These are phyloP conservation scores for Hemerocallis citrina DNA, from an alignment of 106 monocot genomes.

Conservation along the genomic window DNA sequence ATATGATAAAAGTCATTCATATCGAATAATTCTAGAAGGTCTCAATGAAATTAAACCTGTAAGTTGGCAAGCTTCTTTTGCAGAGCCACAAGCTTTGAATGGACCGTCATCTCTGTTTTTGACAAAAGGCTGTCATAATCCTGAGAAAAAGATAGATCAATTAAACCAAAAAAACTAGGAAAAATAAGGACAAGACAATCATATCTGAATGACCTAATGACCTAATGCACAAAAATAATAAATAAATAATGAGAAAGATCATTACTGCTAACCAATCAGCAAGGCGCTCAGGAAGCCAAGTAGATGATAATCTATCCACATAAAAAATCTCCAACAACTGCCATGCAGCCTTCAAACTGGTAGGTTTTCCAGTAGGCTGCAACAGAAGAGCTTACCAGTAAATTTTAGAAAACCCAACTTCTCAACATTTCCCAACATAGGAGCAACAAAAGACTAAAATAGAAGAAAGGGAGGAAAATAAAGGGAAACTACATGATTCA, in stretches of 20 bases:
- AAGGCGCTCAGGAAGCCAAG: slow-evolving; percentile 83
- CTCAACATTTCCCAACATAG: not conserved
- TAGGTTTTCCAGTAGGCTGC: slow-evolving; percentile 45
- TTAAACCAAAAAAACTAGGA: not conserved
- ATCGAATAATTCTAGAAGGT: not conserved
- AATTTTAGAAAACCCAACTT: not conserved
- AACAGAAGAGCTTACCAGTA: not conserved
- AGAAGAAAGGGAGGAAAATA: not conserved
- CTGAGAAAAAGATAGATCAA: slow-evolving; percentile 21
- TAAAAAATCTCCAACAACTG: slow-evolving; percentile 83
- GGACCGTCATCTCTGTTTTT: slow-evolving; percentile 28
- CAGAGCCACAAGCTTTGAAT: slow-evolving; percentile 46
- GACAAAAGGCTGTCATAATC: slow-evolving; percentile 75
- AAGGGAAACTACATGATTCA: not conserved
- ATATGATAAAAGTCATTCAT: not conserved
- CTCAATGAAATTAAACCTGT: slow-evolving; percentile 41
- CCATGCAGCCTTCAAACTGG: slow-evolving; percentile 78
- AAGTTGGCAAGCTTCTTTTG: slow-evolving; percentile 71
- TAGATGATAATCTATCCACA: slow-evolving; percentile 60
- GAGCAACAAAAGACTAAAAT: no score
- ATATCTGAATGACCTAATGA: no score
- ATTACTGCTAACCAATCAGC: slow-evolving; percentile 96
- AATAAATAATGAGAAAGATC: slow-evolving; percentile 21
- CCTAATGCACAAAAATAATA: not conserved
- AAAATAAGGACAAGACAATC: not conserved